Percentiles rank a stretch among this genome's conserved stretches.
These are phyloP conservation scores for Dalbergia oliveri DNA, from an alignment of 306 rosid genomes.

Conservation along the genomic window DNA sequence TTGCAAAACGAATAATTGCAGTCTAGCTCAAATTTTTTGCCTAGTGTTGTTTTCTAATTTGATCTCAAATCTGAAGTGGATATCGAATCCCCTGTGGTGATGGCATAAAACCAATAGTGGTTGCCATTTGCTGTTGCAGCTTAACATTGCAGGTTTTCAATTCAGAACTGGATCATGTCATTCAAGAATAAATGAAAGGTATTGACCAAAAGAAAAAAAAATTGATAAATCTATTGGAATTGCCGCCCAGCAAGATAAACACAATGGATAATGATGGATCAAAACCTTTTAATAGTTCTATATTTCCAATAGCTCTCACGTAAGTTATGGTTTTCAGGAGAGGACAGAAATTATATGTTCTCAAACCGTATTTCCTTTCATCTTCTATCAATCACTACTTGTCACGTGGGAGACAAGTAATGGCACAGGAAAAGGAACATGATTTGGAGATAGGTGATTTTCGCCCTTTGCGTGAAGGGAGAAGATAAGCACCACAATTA, in stretches of 20 bases:
- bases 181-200: not conserved
- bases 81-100: not conserved
- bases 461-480: too few species aligned
- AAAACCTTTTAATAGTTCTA: not conserved
- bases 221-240: not conserved
- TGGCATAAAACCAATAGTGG: not conserved
- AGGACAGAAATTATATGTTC: too few species aligned
- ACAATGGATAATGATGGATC: not conserved
- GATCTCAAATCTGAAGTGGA: not conserved
- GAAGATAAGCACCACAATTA: not conserved
- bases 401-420: too few species aligned
- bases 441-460: too few species aligned
- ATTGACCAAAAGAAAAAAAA: too few species aligned
- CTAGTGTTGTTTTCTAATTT: not conserved
- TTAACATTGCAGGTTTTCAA: not conserved
- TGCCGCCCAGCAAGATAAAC: not conserved
- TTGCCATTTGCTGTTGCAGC: not conserved
- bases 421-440: too few species aligned
- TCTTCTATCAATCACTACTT: too few species aligned
- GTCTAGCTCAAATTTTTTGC: not conserved
- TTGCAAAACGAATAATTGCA: too few species aligned
- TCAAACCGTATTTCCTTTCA: too few species aligned
- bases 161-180: conserved; percentile 2
- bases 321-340: not conserved
- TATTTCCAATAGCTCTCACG: not conserved